Base-by-base conservation (phyloP, 768 basidiomycete species). In the Boletus tomentosulus region DNA sequence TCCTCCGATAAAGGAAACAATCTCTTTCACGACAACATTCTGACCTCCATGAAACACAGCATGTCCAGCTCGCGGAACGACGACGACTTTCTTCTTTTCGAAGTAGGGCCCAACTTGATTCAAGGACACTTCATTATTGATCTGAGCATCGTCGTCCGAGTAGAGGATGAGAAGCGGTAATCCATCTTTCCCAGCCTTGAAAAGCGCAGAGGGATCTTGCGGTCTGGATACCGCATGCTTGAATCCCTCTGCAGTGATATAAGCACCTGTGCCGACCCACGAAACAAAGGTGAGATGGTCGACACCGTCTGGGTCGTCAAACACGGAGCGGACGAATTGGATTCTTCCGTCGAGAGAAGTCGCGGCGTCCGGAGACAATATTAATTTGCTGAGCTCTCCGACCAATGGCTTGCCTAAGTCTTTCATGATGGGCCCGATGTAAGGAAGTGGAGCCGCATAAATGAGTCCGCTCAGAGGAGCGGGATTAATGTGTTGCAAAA, bases 401-500 rank as follows among this genome's bases (percentile, higher is more conserved):
- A 55, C 8, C 25, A 46, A 6, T 11, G 49, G 49, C 24, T 55
- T 55, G 11, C 28, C 54, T 4, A 55, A 38, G 5, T 19, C 19
- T 25, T 41, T 30, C 49, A 46, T 51, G 31, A 55, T 55, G 19
- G 54, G 45, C n/a, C 54, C 54, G 24, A 46, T 55, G 50, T 55
- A 51, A 15, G 54, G 54, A 11, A 55, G 38, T 12, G 54, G 44
- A 7, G 54, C 43, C 3, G 50, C 54, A 28, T 51, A 55, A 11
- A 55, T 55, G 16, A 55, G 28, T 6, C 54, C 54, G 13, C 37
- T 19, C 37, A 55, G n/a, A 19, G 50, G 50, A 15, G 16, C 1
- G 16, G 44, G 44, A 7, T 44, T 24, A 3, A 39, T 6, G 19
- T 55, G 30, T 11, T 55, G 44, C 28, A 55, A 34, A 11, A 55